Percentiles rank a stretch among this genome's conserved stretches.
These are phyloP conservation scores for Fusarium dlaminii DNA, from an alignment of 2,329 filamentous ascomycete species.

Conservation along the genomic window DNA sequence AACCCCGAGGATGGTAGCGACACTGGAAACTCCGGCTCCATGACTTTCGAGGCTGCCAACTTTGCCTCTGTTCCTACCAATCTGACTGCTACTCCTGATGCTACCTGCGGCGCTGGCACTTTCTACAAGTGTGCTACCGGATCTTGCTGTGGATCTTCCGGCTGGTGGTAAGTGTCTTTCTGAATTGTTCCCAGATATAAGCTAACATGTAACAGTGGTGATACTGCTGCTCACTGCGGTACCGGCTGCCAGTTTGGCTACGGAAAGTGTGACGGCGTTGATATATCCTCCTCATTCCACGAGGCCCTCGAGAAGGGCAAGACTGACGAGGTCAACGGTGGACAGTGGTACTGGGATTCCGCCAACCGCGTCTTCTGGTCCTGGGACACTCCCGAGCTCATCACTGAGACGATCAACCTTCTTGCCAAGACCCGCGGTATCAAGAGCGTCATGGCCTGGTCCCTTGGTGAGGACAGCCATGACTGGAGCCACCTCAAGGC, in stretches of 20 bases:
- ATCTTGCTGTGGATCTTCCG: slow-evolving; percentile 31
- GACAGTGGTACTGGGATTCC: slow-evolving; percentile 64
- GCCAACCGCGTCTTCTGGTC: slow-evolving; percentile 61
- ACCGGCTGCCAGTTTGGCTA: slow-evolving; percentile 34
- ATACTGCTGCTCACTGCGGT: slow-evolving; percentile 32
- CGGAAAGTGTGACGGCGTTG: slow-evolving; percentile 29
- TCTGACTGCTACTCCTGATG: slow-evolving; percentile 27
- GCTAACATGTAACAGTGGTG: slow-evolving; percentile 12
- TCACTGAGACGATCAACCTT: slow-evolving; percentile 59
- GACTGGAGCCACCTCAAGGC: slow-evolving; percentile 55
- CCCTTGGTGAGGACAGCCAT: slow-evolving; percentile 58
- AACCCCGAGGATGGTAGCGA: slow-evolving; percentile 65
- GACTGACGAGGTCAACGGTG: slow-evolving; percentile 59
- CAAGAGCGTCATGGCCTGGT: slow-evolving; percentile 65
- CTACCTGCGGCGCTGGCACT: slow-evolving; percentile 32
- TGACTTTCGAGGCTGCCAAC: slow-evolving; percentile 52
- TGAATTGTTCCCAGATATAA: accelerated
- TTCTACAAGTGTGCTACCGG: slow-evolving; percentile 24
- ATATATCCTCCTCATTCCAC: slow-evolving; percentile 48
- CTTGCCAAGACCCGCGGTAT: slow-evolving; percentile 51
- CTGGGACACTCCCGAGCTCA: slow-evolving; percentile 62
- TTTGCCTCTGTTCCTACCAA: slow-evolving; percentile 32
- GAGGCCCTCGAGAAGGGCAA: slow-evolving; percentile 53
- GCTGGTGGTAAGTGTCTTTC: slow-evolving; percentile 33
- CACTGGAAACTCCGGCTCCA: slow-evolving; percentile 57